Evolutionary conservation across 139 green algal species (phyloP).

Genomic region (Chlamydomonas sphaeroides): DNA sequence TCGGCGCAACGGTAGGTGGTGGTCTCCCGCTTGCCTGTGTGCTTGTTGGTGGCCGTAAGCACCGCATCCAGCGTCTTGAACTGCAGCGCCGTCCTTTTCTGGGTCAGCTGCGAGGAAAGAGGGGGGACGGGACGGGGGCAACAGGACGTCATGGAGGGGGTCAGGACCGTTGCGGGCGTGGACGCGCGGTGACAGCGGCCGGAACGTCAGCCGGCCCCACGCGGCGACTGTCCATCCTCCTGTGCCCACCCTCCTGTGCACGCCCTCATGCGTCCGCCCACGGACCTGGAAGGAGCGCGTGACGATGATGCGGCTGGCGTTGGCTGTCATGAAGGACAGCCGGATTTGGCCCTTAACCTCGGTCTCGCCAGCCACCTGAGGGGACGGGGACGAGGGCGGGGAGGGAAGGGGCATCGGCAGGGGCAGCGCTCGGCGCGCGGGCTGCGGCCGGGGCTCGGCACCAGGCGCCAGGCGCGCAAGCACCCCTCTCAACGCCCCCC

Average conservation of each 20-base stretch:
- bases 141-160: not conserved
- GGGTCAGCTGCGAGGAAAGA: conserved; percentile 46
- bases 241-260: no score
- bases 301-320: conserved; percentile 79
- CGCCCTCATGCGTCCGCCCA: no score
- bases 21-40: conserved; percentile 75
- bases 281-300: conserved; percentile 86
- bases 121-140: no score
- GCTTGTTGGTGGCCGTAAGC: conserved; percentile 77
- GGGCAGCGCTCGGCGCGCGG: no score
- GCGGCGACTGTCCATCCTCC: no score
- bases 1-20: conserved; percentile 78
- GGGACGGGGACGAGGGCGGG: not conserved
- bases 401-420: no score
- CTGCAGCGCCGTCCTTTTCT: conserved; percentile 74
- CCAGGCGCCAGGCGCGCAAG: no score
- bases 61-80: conserved; percentile 90
- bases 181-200: no score
- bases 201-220: no score
- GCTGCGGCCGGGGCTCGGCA: no score
- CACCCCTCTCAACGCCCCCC: no score
- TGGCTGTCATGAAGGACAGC: conserved; percentile 82
- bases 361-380: conserved; percentile 84
- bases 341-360: conserved; percentile 98
- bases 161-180: no score